Base-by-base conservation (phyloP, 495 filamentous ascomycete genomes). In the Talaromyces borbonicus region DNA sequence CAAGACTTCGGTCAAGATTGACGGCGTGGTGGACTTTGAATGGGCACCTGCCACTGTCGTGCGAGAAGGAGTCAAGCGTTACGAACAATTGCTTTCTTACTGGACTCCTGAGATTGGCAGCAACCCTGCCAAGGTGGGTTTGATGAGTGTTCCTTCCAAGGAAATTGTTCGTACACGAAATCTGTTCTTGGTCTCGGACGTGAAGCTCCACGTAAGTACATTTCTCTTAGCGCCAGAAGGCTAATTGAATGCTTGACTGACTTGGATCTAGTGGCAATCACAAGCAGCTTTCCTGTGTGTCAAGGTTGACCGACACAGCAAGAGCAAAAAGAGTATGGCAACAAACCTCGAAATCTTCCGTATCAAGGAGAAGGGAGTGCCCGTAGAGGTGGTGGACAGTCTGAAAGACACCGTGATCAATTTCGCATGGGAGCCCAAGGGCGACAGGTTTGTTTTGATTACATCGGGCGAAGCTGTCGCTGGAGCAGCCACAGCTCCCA, bases 281-380 rank as follows among this genome's bases (percentile, higher is more conserved):
- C 85, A 95, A 56, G 85, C 81, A 46, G 77, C 81, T 42, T 97
- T 95, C 57, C 80, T 97, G 45, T 98, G 93, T 60, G 92, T 97
- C 51, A 98, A 97, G 75, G 92, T 98, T 30, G 92, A 98, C 63
- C 82, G 92, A 47, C 92, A 98, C 73, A 94, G 88, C 60, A 98
- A 97, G 69, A 95, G 88, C 42, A 96, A 96, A 77, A 98, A 98
- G 68, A 92, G 85, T 2, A 77, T 93, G 55, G 90, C 88, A 27
- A 98, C 92, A 40, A 97, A 93, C 49, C 78, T 98, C 25, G 92
- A 98, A 63, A 97, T 98, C 60, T 98, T 98, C 83, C 84, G 92
- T 31, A 79, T 98, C 36, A 78, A 76, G 49, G 92, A 98, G 66
- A 96, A 96, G 75, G 88, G 92, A 41, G 92, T 98, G 2, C 92